phyloP scores from a whole-genome alignment of 2,329 filamentous ascomycete species.

The Coleophoma eucalyptorum region DNA sequence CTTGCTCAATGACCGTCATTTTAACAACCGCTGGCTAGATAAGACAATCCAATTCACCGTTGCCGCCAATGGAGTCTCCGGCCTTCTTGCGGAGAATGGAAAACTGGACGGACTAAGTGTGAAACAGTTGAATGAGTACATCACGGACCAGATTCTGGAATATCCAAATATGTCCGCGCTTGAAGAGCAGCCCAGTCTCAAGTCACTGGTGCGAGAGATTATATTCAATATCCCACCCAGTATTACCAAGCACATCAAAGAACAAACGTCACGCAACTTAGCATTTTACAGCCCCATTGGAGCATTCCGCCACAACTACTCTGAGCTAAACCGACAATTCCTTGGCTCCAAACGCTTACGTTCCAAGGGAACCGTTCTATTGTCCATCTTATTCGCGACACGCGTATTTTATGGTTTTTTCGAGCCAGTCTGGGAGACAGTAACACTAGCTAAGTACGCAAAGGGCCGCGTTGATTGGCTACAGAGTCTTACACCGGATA shows the following conservation, averaged over 20 bases:
- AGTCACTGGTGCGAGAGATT: not conserved
- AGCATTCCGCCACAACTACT: not conserved
- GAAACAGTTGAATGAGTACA: not conserved
- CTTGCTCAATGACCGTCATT: conserved; percentile 9
- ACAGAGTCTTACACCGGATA: not conserved
- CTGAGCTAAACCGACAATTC: not conserved
- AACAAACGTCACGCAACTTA: not conserved
- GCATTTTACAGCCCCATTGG: not conserved
- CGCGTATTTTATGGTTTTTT: not conserved
- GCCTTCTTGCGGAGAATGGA: conserved; percentile 14
- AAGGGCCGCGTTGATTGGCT: not conserved
- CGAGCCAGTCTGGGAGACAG: not conserved
- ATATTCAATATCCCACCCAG: not conserved
- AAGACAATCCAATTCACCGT: conserved; percentile 20
- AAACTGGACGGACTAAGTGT: conserved; percentile 12
- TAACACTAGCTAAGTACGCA: not conserved
- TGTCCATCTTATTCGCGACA: not conserved
- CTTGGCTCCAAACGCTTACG: not conserved
- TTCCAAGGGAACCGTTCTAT: not conserved
- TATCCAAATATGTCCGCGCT: not conserved
- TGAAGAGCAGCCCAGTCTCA: not conserved
- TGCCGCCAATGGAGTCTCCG: conserved; percentile 17
- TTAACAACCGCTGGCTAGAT: conserved; percentile 24
- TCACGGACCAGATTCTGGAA: not conserved
- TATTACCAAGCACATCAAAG: not conserved